These are phyloP conservation scores for Fusarium sp. DNA, from an alignment of 2,329 filamentous ascomycete species.

Conservation along the genomic window DNA sequence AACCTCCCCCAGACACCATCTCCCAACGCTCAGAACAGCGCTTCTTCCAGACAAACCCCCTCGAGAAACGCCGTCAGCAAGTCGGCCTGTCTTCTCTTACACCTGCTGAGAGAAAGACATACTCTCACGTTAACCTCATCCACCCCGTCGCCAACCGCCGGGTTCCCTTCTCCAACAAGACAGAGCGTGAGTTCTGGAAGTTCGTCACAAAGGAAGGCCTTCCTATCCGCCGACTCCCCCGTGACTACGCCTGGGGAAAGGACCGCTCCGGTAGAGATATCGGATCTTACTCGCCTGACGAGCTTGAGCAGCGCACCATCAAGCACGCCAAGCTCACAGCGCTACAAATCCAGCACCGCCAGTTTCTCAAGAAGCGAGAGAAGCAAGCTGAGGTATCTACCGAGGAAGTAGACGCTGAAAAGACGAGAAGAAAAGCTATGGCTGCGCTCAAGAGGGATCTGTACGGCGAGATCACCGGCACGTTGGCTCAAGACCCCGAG, in stretches of 20 bases:
- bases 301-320: conserved; percentile 61
- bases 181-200: conserved; percentile 72
- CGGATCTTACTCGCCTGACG: conserved; percentile 63
- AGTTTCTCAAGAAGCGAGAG: conserved; percentile 59
- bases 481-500: conserved; percentile 73
- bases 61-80: conserved; percentile 62
- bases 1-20: conserved; percentile 61
- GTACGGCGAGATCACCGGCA: conserved; percentile 65
- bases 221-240: conserved; percentile 62
- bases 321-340: conserved; percentile 61
- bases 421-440: conserved; percentile 65
- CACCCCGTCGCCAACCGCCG: conserved; percentile 57
- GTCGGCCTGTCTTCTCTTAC: conserved; percentile 63
- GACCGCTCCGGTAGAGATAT: conserved; percentile 67
- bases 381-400: conserved; percentile 42
- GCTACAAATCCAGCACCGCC: conserved; percentile 61
- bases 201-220: conserved; percentile 67
- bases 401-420: conserved; percentile 64
- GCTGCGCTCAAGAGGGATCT: conserved; percentile 66
- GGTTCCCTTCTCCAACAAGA: conserved; percentile 60
- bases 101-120: conserved; percentile 65
- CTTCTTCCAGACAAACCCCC: conserved; percentile 66
- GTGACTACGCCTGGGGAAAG: conserved; percentile 64
- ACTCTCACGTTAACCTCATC: conserved; percentile 64
- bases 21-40: conserved; percentile 64